Evolutionary conservation across 768 basidiomycete genomes (phyloP).

Genomic region (Suillus sp.): DNA sequence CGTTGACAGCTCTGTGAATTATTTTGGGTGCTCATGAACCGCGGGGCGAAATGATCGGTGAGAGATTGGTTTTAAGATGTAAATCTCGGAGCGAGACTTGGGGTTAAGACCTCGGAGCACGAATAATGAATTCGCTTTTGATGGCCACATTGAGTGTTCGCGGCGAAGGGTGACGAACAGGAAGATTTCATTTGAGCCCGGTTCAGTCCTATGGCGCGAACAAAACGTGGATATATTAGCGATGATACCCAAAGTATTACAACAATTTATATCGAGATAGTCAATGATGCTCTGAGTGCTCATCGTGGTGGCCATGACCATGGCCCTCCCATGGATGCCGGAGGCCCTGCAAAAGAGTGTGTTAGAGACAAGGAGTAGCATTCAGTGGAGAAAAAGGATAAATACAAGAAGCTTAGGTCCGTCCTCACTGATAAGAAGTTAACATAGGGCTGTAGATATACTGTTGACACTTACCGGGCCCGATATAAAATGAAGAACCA

Average conservation of each 20-base stretch:
- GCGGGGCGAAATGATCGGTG: not conserved
- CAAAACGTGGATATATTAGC: not conserved
- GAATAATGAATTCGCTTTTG: not conserved
- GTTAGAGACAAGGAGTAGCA: not conserved
- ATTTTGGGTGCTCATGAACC: not conserved
- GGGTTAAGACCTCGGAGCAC: not conserved
- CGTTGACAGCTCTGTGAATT: not conserved
- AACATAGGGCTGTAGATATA: constrained; percentile 3
- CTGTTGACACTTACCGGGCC: constrained; percentile 65
- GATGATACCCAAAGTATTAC: not conserved
- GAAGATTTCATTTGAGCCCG: not conserved
- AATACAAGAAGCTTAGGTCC: constrained; percentile 73
- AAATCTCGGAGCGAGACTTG: not conserved
- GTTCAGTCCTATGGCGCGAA: not conserved
- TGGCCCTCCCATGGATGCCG: constrained; percentile 71
- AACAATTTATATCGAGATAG: constrained; percentile 19
- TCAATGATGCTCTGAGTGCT: constrained; percentile 43
- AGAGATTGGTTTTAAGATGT: not conserved
- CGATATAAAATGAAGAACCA: constrained; percentile 99
- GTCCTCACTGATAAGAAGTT: constrained; percentile 58
- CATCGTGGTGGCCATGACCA: constrained; percentile 46
- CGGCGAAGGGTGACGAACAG: not conserved
- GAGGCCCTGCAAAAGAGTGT: constrained; percentile 43
- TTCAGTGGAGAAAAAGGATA: constrained; percentile 2
- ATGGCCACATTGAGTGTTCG: not conserved